Evolutionary conservation across 768 basidiomycete genomes (phyloP).

Genomic region (Panaeolus cyanescens): DNA sequence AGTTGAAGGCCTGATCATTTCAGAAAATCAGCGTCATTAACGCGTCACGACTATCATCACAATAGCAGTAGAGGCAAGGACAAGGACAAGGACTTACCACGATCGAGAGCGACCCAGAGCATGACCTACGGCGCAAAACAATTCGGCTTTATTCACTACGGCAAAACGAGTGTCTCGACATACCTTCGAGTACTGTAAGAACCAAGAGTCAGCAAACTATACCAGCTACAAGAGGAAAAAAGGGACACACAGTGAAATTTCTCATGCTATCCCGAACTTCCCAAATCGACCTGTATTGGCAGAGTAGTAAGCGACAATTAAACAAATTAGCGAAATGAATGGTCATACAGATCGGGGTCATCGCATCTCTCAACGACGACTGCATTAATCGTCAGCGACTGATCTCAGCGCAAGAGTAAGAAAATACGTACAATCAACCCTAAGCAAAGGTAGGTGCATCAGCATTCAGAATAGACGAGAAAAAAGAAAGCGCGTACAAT

Average conservation of each 20-base stretch:
- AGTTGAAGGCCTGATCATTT: conserved; percentile 91
- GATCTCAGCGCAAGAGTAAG: not conserved
- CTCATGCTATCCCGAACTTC: conserved; percentile 87
- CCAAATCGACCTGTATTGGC: conserved; percentile 81
- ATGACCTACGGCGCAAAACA: conserved; percentile 76
- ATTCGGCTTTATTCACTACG: too few relatives aligned
- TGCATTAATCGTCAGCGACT: too few relatives aligned
- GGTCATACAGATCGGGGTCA: conserved; percentile 82
- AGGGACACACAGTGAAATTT: conserved; percentile 75
- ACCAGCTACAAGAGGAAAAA: too few relatives aligned
- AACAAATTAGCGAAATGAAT: conserved; percentile 13
- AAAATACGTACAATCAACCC: conserved; percentile 67
- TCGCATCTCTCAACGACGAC: conserved; percentile 75
- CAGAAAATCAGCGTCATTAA: too few relatives aligned
- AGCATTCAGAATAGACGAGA: conserved; percentile 2
- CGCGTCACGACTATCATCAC: too few relatives aligned
- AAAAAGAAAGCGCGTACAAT: conserved; percentile 52
- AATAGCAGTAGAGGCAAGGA: too few relatives aligned
- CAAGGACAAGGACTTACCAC: too few relatives aligned
- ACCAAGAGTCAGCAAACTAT: not conserved
- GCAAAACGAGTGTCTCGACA: too few relatives aligned
- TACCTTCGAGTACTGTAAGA: too few relatives aligned
- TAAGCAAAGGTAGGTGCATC: conserved; percentile 22
- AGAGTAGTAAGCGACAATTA: not conserved
- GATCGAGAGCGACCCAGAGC: conserved; percentile 81